A percentile compares a stretch with the other conserved stretches of the same genome.
Conservation (phyloP, 1,139 yeast species). For the Saccharomyces hybrid region DNA sequence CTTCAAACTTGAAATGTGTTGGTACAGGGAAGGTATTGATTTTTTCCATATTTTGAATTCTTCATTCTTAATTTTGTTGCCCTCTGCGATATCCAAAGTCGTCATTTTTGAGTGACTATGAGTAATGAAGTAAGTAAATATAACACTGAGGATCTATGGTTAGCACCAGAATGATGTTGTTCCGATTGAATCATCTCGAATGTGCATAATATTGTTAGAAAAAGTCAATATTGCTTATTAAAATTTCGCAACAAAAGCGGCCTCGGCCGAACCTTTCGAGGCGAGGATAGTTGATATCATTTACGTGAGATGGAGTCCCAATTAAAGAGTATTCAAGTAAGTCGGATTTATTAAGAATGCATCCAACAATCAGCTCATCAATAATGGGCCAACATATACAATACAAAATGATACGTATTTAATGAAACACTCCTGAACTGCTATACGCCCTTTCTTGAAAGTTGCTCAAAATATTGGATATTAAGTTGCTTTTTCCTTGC, state of each 20-base stretch:
- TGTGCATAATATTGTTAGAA: background rate
- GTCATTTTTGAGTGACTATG: background rate
- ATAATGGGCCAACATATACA: background rate
- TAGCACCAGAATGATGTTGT: background rate
- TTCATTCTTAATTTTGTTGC: slow-evolving; percentile 40
- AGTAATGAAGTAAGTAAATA: slow-evolving; percentile 4
- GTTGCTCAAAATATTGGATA: slow-evolving; percentile 23
- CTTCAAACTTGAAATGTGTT: slow-evolving; percentile 54
- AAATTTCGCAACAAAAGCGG: background rate
- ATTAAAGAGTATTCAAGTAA: background rate
- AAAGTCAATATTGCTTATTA: background rate
- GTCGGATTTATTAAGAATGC: background rate
- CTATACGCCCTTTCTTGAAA: slow-evolving; percentile 2
- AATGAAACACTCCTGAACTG: background rate
- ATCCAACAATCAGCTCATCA: background rate
- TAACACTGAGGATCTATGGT: background rate
- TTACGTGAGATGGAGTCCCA: background rate
- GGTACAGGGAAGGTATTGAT: slow-evolving; percentile 78
- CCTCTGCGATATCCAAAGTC: slow-evolving; percentile 8
- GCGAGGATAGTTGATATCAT: background rate
- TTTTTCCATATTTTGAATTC: slow-evolving; percentile 95
- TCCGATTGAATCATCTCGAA: background rate
- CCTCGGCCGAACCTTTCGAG: background rate
- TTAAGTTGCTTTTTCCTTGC: slow-evolving; percentile 26
- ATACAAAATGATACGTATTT: background rate